A percentile compares a stretch with the other conserved stretches of the same genome.
phyloP scores from a whole-genome alignment of 352 stramenopile genomes.

The Phytophthora aleatoria region DNA sequence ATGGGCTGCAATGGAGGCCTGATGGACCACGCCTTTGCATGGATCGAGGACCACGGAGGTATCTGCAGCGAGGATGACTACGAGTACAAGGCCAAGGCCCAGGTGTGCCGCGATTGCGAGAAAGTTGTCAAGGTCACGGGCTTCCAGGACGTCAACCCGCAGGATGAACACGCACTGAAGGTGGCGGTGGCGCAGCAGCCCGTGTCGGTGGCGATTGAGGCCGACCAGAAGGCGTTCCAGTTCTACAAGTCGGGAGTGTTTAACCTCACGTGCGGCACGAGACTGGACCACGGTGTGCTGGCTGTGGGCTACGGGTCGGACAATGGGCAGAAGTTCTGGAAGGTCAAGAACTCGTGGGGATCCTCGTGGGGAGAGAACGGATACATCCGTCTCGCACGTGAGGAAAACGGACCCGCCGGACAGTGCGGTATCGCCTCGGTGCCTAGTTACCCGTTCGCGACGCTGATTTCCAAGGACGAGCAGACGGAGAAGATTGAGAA shows the following conservation, averaged over 20 bases:
- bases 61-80: constrained; percentile 97
- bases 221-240: constrained; percentile 80
- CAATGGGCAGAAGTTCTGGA: constrained; percentile 93
- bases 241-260: constrained; percentile 82
- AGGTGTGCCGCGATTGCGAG: constrained; percentile 82
- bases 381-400: constrained; percentile 85
- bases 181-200: constrained; percentile 80
- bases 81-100: constrained; percentile 89
- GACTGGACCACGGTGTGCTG: constrained; percentile 95
- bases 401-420: constrained; percentile 91
- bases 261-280: constrained; percentile 50
- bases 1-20: constrained; percentile 97
- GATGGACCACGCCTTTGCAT: constrained; percentile 98
- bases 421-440: constrained; percentile 94
- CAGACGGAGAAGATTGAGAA: constrained; percentile 4
- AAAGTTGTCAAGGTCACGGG: constrained; percentile 84
- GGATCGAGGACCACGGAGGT: constrained; percentile 90
- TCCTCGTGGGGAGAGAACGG: constrained; percentile 87
- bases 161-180: constrained; percentile 86
- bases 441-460: constrained; percentile 73
- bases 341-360: constrained; percentile 95
- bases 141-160: constrained; percentile 74
- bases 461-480: constrained; percentile 26
- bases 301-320: constrained; percentile 91
- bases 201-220: constrained; percentile 90